Evolutionary conservation across 2,329 filamentous ascomycete genomes (phyloP).

Genomic region (Ramichloridium luteum): DNA sequence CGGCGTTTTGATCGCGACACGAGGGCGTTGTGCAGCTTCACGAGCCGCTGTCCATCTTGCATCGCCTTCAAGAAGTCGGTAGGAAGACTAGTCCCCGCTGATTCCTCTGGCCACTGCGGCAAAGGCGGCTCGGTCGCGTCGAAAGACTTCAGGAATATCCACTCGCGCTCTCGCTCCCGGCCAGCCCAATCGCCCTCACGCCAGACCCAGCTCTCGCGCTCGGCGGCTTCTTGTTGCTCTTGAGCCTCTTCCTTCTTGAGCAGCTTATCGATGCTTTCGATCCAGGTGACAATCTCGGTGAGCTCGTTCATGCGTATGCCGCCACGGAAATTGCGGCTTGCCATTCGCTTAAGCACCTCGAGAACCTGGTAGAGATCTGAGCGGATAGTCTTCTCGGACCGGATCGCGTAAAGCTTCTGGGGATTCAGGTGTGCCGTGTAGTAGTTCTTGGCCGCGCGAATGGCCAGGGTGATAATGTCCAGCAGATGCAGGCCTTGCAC

Average conservation of each 20-base stretch:
- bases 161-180: constrained; percentile 64
- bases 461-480: constrained; percentile 88
- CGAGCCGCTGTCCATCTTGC: constrained; percentile 66
- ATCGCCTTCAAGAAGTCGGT: constrained; percentile 63
- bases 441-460: constrained; percentile 88
- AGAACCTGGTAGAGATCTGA: constrained; percentile 74
- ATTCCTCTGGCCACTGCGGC: constrained; percentile 51
- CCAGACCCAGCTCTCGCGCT: constrained; percentile 67
- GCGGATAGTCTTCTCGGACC: constrained; percentile 73
- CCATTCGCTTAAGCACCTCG: constrained; percentile 85
- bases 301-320: constrained; percentile 72
- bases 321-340: constrained; percentile 70
- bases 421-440: constrained; percentile 87
- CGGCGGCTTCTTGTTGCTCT: constrained; percentile 59
- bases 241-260: constrained; percentile 64
- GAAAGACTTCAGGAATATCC: constrained; percentile 70
- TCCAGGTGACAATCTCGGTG: constrained; percentile 65
- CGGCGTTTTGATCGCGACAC: constrained; percentile 73
- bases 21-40: constrained; percentile 79
- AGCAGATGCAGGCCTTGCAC: constrained; percentile 85
- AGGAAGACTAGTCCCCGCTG: constrained; percentile 9
- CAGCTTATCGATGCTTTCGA: constrained; percentile 63
- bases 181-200: constrained; percentile 61
- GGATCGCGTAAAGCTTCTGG: constrained; percentile 73
- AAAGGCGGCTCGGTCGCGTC: constrained; percentile 48